Evolutionary conservation across 345 rosid species (phyloP).

Genomic region (Sonneratia alba): DNA sequence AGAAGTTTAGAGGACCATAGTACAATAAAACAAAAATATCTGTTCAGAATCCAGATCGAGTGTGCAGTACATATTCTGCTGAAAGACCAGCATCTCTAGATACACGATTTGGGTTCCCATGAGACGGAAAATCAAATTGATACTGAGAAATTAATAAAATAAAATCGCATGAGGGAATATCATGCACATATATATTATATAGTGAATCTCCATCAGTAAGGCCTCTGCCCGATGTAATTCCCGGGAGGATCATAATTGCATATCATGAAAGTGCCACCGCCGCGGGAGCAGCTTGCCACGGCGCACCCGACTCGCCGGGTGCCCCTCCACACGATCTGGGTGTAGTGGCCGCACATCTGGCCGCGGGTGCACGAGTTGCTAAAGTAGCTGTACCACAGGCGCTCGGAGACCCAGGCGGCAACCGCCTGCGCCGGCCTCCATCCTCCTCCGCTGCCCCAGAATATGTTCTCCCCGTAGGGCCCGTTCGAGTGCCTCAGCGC

Average conservation of each 20-base stretch:
- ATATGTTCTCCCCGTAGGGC: slow-evolving; percentile 80
- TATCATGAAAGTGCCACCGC: slow-evolving; percentile 65
- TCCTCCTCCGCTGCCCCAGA: slow-evolving; percentile 82
- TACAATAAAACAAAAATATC: background rate
- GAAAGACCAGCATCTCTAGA: background rate
- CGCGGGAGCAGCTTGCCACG: slow-evolving; percentile 35
- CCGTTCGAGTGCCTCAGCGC: slow-evolving; percentile 65
- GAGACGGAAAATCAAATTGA: no score
- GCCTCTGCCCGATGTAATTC: slow-evolving; percentile 76
- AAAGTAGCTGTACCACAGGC: slow-evolving; percentile 38
- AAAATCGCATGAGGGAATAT: background rate
- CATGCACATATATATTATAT: background rate
- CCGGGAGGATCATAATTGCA: slow-evolving; percentile 98
- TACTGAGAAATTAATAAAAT: background rate
- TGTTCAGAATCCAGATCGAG: background rate
- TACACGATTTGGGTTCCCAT: no score
- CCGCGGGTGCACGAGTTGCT: slow-evolving; percentile 45
- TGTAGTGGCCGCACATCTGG: slow-evolving; percentile 79
- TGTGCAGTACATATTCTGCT: background rate
- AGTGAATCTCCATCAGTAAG: slow-evolving; percentile 35
- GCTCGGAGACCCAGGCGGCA: slow-evolving; percentile 58
- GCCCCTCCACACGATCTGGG: slow-evolving; percentile 74
- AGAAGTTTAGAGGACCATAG: background rate
- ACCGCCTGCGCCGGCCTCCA: slow-evolving; percentile 70
- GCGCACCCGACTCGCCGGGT: slow-evolving; percentile 69